phyloP scores from a whole-genome alignment of 257 asterid species.

The Solanum dulcamara region DNA sequence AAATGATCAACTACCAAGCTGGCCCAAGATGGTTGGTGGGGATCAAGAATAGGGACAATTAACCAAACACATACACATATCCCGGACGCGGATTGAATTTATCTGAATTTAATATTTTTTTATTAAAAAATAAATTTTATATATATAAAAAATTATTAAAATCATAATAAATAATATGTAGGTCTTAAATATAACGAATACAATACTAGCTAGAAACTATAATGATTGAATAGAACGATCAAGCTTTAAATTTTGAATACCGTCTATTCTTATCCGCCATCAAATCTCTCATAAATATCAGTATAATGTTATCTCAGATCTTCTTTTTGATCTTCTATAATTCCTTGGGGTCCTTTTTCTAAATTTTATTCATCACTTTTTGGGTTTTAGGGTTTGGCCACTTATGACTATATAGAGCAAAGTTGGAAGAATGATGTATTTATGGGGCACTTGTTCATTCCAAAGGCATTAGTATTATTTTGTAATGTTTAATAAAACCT shows the following conservation, averaged over 20 bases:
- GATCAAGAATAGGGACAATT: constrained; percentile 1
- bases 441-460: neutral
- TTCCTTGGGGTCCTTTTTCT: neutral
- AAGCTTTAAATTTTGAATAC: neutral
- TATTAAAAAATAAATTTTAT: neutral
- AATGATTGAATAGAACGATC: neutral
- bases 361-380: neutral
- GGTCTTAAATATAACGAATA: neutral
- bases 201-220: neutral
- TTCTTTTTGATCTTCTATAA: constrained; percentile 2
- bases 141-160: neutral
- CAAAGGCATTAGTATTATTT: constrained; percentile 6
- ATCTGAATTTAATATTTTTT: neutral
- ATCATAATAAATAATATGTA: neutral
- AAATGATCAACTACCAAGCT: constrained; percentile 31
- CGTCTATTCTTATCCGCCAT: neutral
- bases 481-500: neutral
- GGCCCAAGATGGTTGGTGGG: constrained; percentile 27
- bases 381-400: neutral
- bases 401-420: neutral
- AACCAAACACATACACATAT: constrained; percentile 7
- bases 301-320: neutral
- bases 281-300: constrained; percentile 20
- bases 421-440: constrained; percentile 10
- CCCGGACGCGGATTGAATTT: neutral